Conservation (phyloP, 495 filamentous ascomycete species). For the Aspergillus bertholletiae region DNA sequence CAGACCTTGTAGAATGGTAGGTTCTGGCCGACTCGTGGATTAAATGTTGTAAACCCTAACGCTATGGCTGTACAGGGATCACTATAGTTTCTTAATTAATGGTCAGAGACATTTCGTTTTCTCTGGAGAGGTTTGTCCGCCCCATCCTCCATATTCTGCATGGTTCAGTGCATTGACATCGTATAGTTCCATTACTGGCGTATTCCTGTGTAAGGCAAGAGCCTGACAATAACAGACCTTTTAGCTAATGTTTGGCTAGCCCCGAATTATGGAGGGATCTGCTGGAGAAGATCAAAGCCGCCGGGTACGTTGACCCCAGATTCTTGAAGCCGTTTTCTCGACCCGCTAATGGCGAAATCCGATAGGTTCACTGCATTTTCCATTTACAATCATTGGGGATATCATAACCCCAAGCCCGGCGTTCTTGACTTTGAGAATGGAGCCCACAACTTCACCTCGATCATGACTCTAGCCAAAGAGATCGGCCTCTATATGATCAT, state of each 20-base stretch:
- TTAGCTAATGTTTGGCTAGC: neutral
- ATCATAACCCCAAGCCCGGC: constrained; percentile 48
- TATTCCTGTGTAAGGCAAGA: constrained; percentile 37
- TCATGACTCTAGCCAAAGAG: constrained; percentile 55
- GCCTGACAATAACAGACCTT: neutral
- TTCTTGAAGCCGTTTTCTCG: neutral
- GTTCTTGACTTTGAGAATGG: constrained; percentile 55
- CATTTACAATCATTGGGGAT: constrained; percentile 57
- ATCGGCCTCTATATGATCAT: constrained; percentile 36
- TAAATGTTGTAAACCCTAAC: neutral
- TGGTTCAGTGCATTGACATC: neutral
- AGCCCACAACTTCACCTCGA: constrained; percentile 47
- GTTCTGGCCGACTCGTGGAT: neutral
- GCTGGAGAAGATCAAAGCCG: constrained; percentile 61
- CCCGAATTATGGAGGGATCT: constrained; percentile 58
- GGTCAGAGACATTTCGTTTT: constrained; percentile 55
- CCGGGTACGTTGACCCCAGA: constrained; percentile 26
- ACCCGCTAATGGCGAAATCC: neutral
- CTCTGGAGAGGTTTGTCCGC: constrained; percentile 42
- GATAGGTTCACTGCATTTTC: constrained; percentile 44
- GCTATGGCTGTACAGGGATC: constrained; percentile 26
- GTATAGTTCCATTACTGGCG: constrained; percentile 54
- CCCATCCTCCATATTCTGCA: neutral
- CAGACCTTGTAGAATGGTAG: constrained; percentile 46
- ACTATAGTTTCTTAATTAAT: constrained; percentile 56